phyloP scores from a whole-genome alignment of 1,284 basidiomycete genomes.

The Melampsora larici-populina region DNA sequence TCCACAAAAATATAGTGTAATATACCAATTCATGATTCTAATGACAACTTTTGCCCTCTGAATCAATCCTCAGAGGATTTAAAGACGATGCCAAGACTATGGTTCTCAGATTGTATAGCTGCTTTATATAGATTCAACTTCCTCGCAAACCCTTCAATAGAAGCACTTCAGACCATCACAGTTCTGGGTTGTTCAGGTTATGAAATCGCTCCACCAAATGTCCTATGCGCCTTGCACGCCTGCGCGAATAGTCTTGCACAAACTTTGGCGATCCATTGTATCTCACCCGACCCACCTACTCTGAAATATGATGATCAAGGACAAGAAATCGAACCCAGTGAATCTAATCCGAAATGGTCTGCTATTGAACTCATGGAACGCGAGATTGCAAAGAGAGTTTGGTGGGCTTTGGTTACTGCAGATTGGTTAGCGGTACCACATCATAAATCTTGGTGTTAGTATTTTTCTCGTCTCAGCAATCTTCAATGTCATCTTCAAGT shows the following conservation, averaged over 20 bases:
- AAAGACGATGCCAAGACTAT: background rate
- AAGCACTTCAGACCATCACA: background rate
- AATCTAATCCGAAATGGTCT: background rate
- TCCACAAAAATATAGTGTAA: background rate
- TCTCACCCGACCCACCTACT: background rate
- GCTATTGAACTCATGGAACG: slow-evolving; percentile 8
- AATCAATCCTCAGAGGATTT: background rate
- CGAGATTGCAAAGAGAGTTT: background rate
- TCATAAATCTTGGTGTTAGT: slow-evolving; percentile 4
- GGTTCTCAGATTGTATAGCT: background rate
- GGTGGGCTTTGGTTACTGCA: slow-evolving; percentile 7
- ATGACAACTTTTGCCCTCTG: background rate
- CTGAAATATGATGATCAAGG: background rate
- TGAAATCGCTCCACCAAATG: background rate
- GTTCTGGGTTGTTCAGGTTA: slow-evolving; percentile 5
- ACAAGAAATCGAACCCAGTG: background rate
- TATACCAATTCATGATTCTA: background rate
- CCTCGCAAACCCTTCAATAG: slow-evolving; percentile 1
- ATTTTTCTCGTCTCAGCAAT: background rate
- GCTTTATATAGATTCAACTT: background rate
- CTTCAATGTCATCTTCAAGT: too few species aligned
- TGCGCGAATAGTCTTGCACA: background rate
- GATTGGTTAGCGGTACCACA: background rate
- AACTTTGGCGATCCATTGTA: background rate
- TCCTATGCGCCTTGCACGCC: background rate